phyloP scores from a whole-genome alignment of 2,329 filamentous ascomycete genomes.

The Cytospora piceae region DNA sequence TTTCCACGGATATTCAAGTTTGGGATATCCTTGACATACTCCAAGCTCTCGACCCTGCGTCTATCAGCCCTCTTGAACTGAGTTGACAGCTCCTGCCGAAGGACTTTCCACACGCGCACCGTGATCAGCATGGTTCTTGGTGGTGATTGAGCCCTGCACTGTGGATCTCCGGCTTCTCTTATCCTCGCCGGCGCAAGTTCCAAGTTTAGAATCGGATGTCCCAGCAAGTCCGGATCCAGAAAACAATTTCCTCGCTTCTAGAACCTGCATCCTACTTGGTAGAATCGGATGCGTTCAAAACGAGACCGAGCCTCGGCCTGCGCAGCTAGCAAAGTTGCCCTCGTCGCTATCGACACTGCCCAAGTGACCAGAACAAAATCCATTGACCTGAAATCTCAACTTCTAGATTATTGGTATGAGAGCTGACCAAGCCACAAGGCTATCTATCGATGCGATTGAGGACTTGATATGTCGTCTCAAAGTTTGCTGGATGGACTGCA shows the following conservation, averaged over 20 bases:
- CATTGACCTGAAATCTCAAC: too few relatives aligned
- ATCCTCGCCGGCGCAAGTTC: constrained; percentile 49
- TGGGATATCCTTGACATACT: too few relatives aligned
- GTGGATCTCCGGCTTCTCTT: constrained; percentile 36
- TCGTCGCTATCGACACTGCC: too few relatives aligned
- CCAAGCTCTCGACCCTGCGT: too few relatives aligned
- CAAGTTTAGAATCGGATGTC: constrained; percentile 60
- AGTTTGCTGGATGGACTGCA: constrained; percentile 25
- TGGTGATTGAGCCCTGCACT: constrained; percentile 53
- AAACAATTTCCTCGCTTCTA: constrained; percentile 57
- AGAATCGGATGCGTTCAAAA: too few relatives aligned
- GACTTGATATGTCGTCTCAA: constrained; percentile 32
- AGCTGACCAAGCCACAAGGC: too few relatives aligned
- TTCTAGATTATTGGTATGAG: too few relatives aligned
- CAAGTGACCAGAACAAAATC: too few relatives aligned
- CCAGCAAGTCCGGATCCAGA: constrained; percentile 61
- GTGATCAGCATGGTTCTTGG: constrained; percentile 48
- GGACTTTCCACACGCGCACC: constrained; percentile 31
- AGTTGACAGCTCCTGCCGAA: too few relatives aligned
- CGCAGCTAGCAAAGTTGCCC: too few relatives aligned
- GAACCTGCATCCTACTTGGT: constrained; percentile 63
- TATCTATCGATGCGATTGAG: too few relatives aligned
- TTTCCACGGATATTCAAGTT: constrained; percentile 47
- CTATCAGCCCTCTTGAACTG: constrained; percentile 25
- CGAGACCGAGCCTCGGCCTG: too few relatives aligned